Conservation (phyloP, 2,329 filamentous ascomycete species). For the Juglanconis oblonga region DNA sequence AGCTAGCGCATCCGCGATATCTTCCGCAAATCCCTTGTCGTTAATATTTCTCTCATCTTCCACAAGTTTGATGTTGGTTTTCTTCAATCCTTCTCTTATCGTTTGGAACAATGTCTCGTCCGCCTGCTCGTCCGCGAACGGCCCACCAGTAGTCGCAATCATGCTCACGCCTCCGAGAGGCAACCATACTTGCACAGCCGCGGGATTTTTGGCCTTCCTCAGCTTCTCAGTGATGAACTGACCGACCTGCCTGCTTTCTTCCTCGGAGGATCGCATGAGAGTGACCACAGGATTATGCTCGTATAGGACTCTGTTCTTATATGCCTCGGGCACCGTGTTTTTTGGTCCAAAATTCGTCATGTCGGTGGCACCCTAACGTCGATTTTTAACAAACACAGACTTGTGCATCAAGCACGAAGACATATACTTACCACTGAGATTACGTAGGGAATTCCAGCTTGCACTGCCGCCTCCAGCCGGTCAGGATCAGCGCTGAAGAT, state of each 20-base stretch:
- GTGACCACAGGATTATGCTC: conserved; percentile 67
- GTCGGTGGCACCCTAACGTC: conserved; percentile 45
- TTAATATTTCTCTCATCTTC: conserved; percentile 53
- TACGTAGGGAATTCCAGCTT: conserved; percentile 53
- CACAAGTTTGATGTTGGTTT: conserved; percentile 45
- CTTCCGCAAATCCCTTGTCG: conserved; percentile 46
- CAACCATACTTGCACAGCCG: conserved; percentile 53
- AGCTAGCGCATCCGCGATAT: conserved; percentile 41
- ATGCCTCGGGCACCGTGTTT: conserved; percentile 53
- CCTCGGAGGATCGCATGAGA: conserved; percentile 59
- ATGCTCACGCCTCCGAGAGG: conserved; percentile 61
- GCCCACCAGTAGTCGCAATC: conserved; percentile 50
- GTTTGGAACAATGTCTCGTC: conserved; percentile 51
- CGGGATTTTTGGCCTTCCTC: conserved; percentile 44
- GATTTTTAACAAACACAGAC: background rate
- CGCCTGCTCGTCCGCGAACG: conserved; percentile 47
- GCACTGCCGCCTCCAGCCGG: conserved; percentile 55
- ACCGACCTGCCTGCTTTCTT: conserved; percentile 56
- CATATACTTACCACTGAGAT: conserved; percentile 32
- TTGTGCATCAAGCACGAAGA: background rate
- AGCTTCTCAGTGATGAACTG: conserved; percentile 54
- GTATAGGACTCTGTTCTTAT: conserved; percentile 48
- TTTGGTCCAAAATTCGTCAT: conserved; percentile 63
- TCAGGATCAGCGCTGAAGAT: conserved; percentile 57
- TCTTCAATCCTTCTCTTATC: conserved; percentile 46